phyloP scores from a whole-genome alignment of 352 stramenopile genomes.

The Phytopythium mirpurense region DNA sequence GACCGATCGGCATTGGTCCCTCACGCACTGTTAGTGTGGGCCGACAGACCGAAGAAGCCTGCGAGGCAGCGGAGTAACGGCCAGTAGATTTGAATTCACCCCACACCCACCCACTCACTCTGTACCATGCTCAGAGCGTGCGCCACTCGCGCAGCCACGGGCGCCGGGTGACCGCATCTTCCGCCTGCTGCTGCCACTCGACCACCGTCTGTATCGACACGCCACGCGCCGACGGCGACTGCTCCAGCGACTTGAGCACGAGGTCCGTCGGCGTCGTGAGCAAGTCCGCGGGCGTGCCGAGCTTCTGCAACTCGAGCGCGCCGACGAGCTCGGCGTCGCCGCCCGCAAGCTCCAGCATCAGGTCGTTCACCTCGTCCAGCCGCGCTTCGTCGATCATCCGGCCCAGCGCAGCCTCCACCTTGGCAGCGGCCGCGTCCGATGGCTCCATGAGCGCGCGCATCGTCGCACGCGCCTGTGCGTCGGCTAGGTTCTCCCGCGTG shows the following conservation, averaged over 20 bases:
- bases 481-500: constrained; percentile 58
- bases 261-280: constrained; percentile 64
- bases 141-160: constrained; percentile 79
- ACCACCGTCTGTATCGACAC: constrained; percentile 30
- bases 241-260: constrained; percentile 40
- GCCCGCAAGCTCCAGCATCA: constrained; percentile 64
- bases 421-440: constrained; percentile 26
- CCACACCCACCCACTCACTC: neutral
- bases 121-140: constrained; percentile 37
- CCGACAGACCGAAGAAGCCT: neutral
- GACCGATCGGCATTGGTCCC: too few species aligned
- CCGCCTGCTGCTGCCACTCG: constrained; percentile 45
- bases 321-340: constrained; percentile 36
- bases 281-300: constrained; percentile 76
- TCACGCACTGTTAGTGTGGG: too few species aligned
- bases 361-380: constrained; percentile 77
- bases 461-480: constrained; percentile 24
- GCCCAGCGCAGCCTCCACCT: constrained; percentile 37
- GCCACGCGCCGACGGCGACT: constrained; percentile 4
- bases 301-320: constrained; percentile 64
- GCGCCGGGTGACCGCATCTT: constrained; percentile 28
- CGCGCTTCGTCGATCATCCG: constrained; percentile 63
- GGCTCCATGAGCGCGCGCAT: constrained; percentile 31
- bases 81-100: constrained; percentile 5
- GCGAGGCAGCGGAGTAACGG: neutral